phyloP scores from a whole-genome alignment of 805 yeast species.

The Lipomyces yamanashiensis region DNA sequence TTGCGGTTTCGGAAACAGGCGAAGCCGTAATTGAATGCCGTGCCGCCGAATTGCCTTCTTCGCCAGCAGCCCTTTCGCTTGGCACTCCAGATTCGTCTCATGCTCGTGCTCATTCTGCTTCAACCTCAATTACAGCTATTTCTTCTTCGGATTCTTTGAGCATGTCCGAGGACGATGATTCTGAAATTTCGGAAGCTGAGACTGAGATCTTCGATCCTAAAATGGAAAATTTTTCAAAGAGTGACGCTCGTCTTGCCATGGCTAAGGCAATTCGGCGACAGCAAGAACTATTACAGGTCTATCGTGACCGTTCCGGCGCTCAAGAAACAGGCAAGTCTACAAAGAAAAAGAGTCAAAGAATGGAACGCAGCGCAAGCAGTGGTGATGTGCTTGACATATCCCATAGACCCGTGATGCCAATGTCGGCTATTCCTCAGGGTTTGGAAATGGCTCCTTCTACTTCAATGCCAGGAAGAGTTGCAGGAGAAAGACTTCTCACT shows the following conservation, averaged over 20 bases:
- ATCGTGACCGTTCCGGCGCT: slow-evolving; percentile 16
- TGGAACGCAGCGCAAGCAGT: slow-evolving; percentile 21
- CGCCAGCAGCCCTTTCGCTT: background rate
- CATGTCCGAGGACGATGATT: slow-evolving; percentile 1
- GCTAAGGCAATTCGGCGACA: slow-evolving; percentile 28
- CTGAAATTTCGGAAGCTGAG: slow-evolving; percentile 30
- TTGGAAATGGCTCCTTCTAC: slow-evolving; percentile 5
- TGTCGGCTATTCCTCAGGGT: background rate
- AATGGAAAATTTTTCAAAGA: background rate
- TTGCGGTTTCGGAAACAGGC: slow-evolving; percentile 23
- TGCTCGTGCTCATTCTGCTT: slow-evolving; percentile 8
- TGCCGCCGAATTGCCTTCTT: background rate
- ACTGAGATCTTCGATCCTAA: slow-evolving; percentile 29
- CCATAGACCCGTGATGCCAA: background rate
- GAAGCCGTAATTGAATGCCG: slow-evolving; percentile 26
- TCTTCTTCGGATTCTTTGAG: slow-evolving; percentile 18
- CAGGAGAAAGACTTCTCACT: background rate
- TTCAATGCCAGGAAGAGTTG: slow-evolving; percentile 14
- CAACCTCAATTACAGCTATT: slow-evolving; percentile 17
- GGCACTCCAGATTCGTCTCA: background rate
- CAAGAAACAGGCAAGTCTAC: background rate
- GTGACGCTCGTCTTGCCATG: slow-evolving; percentile 34
- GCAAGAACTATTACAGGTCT: slow-evolving; percentile 13
- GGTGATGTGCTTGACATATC: slow-evolving; percentile 7
- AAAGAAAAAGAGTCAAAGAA: slow-evolving; percentile 3